A percentile compares a stretch with the other conserved stretches of the same genome.
Conservation (phyloP, 768 basidiomycete species). For the Tylopilus subfusipes region DNA sequence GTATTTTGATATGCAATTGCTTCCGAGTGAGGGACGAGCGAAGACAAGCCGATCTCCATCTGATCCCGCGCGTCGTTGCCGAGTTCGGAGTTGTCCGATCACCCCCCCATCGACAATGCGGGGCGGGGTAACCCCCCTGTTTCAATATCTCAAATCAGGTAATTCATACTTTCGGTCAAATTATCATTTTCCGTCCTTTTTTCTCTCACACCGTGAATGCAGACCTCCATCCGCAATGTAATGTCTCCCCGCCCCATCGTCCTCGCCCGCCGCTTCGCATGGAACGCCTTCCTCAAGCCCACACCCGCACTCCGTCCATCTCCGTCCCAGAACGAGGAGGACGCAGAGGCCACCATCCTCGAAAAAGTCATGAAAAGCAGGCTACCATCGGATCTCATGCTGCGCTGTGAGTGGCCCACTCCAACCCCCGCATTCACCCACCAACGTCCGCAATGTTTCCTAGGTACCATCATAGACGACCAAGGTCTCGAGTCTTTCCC, state of each 20-base stretch:
- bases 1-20: constrained; percentile 49
- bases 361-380: constrained; percentile 86
- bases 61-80: constrained; percentile 18
- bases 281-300: constrained; percentile 26
- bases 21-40: constrained; percentile 42
- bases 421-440: constrained; percentile 7
- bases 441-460: constrained; percentile 13
- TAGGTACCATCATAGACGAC: constrained; percentile 85
- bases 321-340: constrained; percentile 52
- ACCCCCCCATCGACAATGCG: not conserved
- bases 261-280: constrained; percentile 20
- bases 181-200: constrained; percentile 14
- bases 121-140: constrained; percentile 23
- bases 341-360: constrained; percentile 69
- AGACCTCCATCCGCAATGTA: constrained; percentile 38
- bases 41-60: constrained; percentile 31
- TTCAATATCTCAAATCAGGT: constrained; percentile 21
- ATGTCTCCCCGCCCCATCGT: constrained; percentile 13
- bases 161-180: constrained; percentile 11
- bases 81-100: constrained; percentile 31
- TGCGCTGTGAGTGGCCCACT: constrained; percentile 67
- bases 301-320: not conserved
- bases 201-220: too few relatives aligned
- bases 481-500: constrained; percentile 53
- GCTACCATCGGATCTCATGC: constrained; percentile 84